phyloP scores from a whole-genome alignment of 352 stramenopile species.

The Phytopythium ostracodes region DNA sequence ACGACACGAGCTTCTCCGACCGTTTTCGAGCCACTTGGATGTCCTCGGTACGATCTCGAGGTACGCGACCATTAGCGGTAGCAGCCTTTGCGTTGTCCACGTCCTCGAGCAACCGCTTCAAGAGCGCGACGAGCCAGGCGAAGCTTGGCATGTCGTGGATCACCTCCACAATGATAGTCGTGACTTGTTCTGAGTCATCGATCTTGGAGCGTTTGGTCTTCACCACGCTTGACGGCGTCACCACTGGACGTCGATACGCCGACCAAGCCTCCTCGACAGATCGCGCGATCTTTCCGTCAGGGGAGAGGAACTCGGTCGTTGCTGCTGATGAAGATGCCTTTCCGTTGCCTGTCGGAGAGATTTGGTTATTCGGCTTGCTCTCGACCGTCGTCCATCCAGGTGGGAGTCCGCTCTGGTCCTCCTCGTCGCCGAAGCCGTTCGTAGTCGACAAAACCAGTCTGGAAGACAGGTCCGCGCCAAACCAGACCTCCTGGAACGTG shows the following conservation, averaged over 20 bases:
- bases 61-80: constrained; percentile 14
- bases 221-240: constrained; percentile 61
- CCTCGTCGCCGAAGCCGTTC: constrained; percentile 25
- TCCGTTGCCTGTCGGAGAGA: background rate
- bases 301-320: constrained; percentile 42
- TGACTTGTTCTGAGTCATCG: constrained; percentile 53
- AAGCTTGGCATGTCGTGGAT: constrained; percentile 66
- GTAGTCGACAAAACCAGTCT: constrained; percentile 26
- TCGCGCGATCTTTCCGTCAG: constrained; percentile 39
- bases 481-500: constrained; percentile 86
- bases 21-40: constrained; percentile 41
- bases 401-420: constrained; percentile 39
- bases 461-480: constrained; percentile 53
- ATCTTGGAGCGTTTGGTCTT: constrained; percentile 59
- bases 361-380: background rate
- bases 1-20: constrained; percentile 61
- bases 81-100: constrained; percentile 14
- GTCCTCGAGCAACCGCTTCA: constrained; percentile 54
- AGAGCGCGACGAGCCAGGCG: constrained; percentile 67
- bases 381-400: constrained; percentile 46
- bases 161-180: constrained; percentile 74
- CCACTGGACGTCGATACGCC: constrained; percentile 38
- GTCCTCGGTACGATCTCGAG: constrained; percentile 44
- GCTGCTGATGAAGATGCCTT: background rate
- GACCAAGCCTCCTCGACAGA: constrained; percentile 65